These are phyloP conservation scores for Torulaspora quercuum DNA, from an alignment of 805 yeast genomes.

Conservation along the genomic window DNA sequence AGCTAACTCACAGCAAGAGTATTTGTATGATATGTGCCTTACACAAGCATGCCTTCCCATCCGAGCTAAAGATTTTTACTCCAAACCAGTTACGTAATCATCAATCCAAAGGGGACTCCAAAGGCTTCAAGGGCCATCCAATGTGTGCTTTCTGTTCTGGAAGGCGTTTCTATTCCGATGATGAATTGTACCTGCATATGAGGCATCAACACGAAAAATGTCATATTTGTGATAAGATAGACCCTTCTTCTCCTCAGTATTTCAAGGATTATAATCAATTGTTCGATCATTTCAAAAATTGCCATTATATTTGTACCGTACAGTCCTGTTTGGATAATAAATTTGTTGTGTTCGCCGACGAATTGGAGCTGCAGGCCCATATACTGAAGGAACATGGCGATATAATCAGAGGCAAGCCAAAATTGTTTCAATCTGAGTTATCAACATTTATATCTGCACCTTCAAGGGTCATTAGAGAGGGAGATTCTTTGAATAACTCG, in stretches of 20 bases:
- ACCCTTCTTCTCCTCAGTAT: slow-evolving; percentile 63
- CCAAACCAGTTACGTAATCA: slow-evolving; percentile 65
- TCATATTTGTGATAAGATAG: slow-evolving; percentile 75
- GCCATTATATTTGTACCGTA: slow-evolving; percentile 76
- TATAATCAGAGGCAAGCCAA: slow-evolving; percentile 29
- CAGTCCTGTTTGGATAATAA: slow-evolving; percentile 79
- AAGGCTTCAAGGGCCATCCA: slow-evolving; percentile 88
- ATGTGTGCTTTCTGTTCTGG: slow-evolving; percentile 75
- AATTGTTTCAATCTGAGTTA: slow-evolving; percentile 55
- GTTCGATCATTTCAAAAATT: slow-evolving; percentile 65
- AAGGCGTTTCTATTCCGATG: slow-evolving; percentile 78
- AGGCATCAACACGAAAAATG: slow-evolving; percentile 85
- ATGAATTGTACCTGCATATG: slow-evolving; percentile 79
- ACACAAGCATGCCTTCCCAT: slow-evolving; percentile 73
- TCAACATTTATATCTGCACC: slow-evolving; percentile 50
- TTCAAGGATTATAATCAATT: slow-evolving; percentile 73
- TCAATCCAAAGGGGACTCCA: slow-evolving; percentile 65
- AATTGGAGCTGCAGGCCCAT: slow-evolving; percentile 82
- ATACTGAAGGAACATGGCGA: slow-evolving; percentile 70
- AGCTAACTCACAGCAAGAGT: slow-evolving; percentile 55
- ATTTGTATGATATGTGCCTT: slow-evolving; percentile 74
- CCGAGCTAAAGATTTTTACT: slow-evolving; percentile 62
- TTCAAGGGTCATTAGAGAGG: slow-evolving; percentile 27
- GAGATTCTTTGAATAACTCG: slow-evolving; percentile 13
- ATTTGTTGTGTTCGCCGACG: slow-evolving; percentile 88